Evolutionary conservation across 306 rosid species (phyloP).

Genomic region (Potentilla sterilis): DNA sequence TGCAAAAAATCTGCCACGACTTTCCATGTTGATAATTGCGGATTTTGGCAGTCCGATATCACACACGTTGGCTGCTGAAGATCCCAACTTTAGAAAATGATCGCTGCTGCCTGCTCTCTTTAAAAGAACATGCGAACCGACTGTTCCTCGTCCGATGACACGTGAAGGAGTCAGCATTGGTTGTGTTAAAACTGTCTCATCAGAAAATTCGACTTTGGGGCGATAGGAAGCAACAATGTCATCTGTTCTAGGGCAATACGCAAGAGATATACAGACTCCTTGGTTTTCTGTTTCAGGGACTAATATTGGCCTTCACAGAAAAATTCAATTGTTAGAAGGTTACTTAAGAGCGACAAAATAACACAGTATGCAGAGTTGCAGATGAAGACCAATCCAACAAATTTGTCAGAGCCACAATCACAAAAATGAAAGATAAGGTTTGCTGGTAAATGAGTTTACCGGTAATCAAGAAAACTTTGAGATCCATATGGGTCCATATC

Average conservation of each 20-base stretch:
- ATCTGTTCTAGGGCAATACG: slow-evolving; percentile 62
- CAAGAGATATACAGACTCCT: slow-evolving; percentile 89
- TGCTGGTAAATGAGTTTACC: neutral
- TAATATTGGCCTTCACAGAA: slow-evolving; percentile 61
- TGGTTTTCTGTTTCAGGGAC: slow-evolving; percentile 62
- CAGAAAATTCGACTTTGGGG: slow-evolving; percentile 56
- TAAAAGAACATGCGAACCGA: slow-evolving; percentile 61
- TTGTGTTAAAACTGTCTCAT: slow-evolving; percentile 45
- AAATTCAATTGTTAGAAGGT: neutral
- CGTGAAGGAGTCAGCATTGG: slow-evolving; percentile 42
- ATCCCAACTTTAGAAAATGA: slow-evolving; percentile 47
- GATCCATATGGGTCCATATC: neutral
- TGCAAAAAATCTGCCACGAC: slow-evolving; percentile 52
- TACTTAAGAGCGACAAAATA: neutral
- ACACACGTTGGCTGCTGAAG: slow-evolving; percentile 48
- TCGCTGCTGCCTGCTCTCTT: slow-evolving; percentile 31
- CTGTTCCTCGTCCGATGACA: slow-evolving; percentile 51
- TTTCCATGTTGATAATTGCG: slow-evolving; percentile 44
- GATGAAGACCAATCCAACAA: neutral
- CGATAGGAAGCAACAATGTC: slow-evolving; percentile 81
- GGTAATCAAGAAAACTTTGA: neutral
- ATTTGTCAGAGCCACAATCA: neutral
- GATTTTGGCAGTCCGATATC: slow-evolving; percentile 65
- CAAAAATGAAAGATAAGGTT: neutral
- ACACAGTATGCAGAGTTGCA: neutral